Conservation (phyloP, 208 protist species). For the Leishmania tropica region DNA sequence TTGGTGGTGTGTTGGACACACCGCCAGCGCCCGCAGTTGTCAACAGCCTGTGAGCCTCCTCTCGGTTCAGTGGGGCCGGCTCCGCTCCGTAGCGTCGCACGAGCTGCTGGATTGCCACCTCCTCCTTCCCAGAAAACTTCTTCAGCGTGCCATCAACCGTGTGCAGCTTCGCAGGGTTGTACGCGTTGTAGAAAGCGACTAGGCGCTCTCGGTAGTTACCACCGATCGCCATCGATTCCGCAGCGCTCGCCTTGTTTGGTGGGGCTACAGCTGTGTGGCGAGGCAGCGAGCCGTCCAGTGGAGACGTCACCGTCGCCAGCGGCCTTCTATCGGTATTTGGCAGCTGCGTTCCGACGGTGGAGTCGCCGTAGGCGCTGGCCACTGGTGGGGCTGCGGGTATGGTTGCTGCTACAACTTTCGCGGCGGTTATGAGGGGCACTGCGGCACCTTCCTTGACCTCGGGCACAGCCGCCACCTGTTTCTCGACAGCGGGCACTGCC, state of each 20-base stretch:
- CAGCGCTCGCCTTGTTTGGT: neutral
- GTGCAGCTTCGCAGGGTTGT: conserved; percentile 54
- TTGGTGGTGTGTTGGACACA: conserved; percentile 9
- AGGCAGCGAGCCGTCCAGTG: neutral
- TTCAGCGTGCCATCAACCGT: conserved; percentile 48
- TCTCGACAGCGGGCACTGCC: neutral
- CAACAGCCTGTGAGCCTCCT: conserved; percentile 14
- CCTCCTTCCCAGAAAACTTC: conserved; percentile 58
- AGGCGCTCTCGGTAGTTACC: conserved; percentile 50
- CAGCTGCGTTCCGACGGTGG: neutral
- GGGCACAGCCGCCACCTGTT: neutral
- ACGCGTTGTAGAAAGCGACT: conserved; percentile 46
- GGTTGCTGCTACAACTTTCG: neutral
- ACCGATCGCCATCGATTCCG: neutral
- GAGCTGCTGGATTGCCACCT: conserved; percentile 49
- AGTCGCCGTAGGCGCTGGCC: neutral
- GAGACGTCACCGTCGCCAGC: neutral
- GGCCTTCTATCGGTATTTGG: neutral
- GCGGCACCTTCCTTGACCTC: neutral
- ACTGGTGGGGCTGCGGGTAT: neutral
- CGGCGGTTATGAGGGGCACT: neutral
- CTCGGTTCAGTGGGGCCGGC: conserved; percentile 22
- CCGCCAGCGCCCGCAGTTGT: neutral
- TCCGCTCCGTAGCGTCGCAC: conserved; percentile 62
- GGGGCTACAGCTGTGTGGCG: neutral